A percentile compares a stretch with the other conserved stretches of the same genome.
These are phyloP conservation scores for Gossypium aridum DNA, from an alignment of 441 rosid species.

Conservation along the genomic window DNA sequence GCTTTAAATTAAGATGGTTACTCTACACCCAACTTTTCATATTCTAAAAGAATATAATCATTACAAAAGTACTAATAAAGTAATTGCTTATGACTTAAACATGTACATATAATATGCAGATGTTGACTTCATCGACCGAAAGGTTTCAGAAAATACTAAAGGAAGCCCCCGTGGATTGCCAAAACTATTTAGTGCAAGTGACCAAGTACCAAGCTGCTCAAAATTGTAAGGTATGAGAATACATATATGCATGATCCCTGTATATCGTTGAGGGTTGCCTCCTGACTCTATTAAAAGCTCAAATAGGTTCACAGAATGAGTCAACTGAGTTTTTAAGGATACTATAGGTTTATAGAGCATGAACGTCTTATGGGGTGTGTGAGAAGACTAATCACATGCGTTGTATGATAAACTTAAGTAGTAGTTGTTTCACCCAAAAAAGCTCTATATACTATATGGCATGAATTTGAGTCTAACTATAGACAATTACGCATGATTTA, in stretches of 20 bases:
- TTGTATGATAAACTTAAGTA: too few relatives aligned
- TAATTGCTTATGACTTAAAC: neutral
- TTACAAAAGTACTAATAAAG: neutral
- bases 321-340: too few relatives aligned
- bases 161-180: constrained; percentile 75
- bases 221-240: constrained; percentile 60
- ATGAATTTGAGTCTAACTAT: too few relatives aligned
- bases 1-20: neutral
- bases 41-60: neutral
- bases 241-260: neutral
- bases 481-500: too few relatives aligned
- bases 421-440: too few relatives aligned
- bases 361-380: too few relatives aligned
- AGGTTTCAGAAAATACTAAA: constrained; percentile 76
- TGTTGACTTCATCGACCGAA: constrained; percentile 76
- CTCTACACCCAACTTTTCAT: neutral
- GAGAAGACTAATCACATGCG: too few relatives aligned
- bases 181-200: constrained; percentile 73
- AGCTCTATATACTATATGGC: too few relatives aligned
- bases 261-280: neutral
- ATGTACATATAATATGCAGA: constrained; percentile 30
- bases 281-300: too few relatives aligned
- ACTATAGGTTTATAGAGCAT: too few relatives aligned
- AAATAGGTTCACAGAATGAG: too few relatives aligned
- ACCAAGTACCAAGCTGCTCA: constrained; percentile 85